Evolutionary conservation across 106 monocot species (phyloP).

Genomic region (Dendrobium chrysotoxum): DNA sequence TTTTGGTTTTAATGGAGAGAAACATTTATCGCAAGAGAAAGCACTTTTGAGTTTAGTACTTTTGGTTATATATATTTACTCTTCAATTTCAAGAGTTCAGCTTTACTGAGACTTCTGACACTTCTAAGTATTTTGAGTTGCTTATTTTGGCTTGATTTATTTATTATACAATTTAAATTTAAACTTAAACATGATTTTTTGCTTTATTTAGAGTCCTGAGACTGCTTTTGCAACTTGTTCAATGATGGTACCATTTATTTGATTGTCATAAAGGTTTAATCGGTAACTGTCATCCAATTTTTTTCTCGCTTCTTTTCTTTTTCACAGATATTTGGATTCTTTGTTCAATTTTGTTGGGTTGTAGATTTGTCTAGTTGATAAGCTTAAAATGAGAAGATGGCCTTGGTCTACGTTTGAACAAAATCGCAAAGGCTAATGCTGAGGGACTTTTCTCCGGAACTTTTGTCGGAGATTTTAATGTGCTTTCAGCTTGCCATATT

Average conservation of each 20-base stretch:
- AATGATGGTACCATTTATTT: background rate
- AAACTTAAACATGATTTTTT: background rate
- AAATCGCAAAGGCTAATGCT: background rate
- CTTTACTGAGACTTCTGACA: background rate
- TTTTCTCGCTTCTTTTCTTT: background rate
- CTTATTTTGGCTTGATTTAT: background rate
- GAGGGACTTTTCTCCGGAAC: background rate
- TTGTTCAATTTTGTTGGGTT: background rate
- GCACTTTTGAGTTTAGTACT: background rate
- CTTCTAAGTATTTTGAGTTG: background rate
- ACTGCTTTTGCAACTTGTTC: background rate
- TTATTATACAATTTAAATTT: background rate
- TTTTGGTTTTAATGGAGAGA: background rate
- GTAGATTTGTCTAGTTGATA: background rate
- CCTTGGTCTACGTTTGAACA: background rate
- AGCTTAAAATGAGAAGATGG: background rate
- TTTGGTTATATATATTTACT: slow-evolving; percentile 1
- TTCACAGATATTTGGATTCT: background rate
- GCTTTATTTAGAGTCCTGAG: background rate
- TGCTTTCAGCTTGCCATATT: background rate
- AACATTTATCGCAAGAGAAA: background rate
- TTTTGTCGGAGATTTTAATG: background rate
- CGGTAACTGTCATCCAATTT: background rate
- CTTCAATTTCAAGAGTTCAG: background rate
- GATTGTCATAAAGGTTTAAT: background rate